phyloP scores from a whole-genome alignment of 768 basidiomycete species.

The Mycena maculata region DNA sequence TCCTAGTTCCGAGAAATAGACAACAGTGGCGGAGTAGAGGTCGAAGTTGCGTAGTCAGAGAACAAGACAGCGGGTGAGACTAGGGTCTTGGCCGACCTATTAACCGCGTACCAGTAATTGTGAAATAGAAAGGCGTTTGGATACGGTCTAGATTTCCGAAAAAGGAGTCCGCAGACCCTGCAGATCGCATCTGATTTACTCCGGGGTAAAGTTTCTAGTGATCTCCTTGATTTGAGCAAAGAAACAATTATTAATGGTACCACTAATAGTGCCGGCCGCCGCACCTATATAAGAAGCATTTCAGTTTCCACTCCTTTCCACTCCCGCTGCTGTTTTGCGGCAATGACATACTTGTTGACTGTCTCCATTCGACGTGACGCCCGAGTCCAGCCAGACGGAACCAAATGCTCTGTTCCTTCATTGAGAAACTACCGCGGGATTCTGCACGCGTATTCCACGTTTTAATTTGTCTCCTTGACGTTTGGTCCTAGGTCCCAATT shows the following conservation, averaged over 20 bases:
- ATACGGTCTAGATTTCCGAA: conserved; percentile 49
- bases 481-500: conserved; percentile 7
- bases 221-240: conserved; percentile 31
- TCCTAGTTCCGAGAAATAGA: too few relatives aligned
- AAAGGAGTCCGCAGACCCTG: conserved; percentile 47
- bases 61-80: background rate
- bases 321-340: conserved; percentile 20
- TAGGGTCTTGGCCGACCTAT: conserved; percentile 8
- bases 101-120: conserved; percentile 20
- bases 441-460: conserved; percentile 25
- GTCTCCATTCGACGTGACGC: background rate
- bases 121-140: conserved; percentile 30
- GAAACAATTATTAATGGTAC: conserved; percentile 31
- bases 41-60: background rate
- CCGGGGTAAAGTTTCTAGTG: conserved; percentile 17
- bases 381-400: background rate
- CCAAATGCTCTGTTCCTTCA: conserved; percentile 1
- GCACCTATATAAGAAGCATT: conserved; percentile 27
- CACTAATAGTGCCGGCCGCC: conserved; percentile 42
- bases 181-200: conserved; percentile 50
- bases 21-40: too few relatives aligned
- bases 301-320: conserved; percentile 24
- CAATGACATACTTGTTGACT: conserved; percentile 8
- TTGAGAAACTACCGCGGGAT: background rate
- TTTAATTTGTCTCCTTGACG: conserved; percentile 15